These are phyloP conservation scores for Rhizomucor pusillus DNA, from an alignment of 371 early-diverging fungal species.

Conservation along the genomic window DNA sequence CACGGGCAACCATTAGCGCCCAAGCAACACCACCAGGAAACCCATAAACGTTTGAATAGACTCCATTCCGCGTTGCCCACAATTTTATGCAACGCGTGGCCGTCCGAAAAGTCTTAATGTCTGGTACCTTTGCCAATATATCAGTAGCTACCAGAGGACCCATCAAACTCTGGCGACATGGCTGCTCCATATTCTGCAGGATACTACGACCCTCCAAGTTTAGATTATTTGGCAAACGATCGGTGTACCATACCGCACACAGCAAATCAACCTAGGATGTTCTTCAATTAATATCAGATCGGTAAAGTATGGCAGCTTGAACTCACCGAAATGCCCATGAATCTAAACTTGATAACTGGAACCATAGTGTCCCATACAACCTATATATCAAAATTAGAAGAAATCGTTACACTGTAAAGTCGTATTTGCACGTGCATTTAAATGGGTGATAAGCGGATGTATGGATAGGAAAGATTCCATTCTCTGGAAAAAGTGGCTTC, in stretches of 20 bases:
- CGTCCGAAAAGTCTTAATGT: constrained; percentile 85
- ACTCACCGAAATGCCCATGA: constrained; percentile 84
- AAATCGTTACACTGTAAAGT: neutral
- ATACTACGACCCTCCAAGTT: constrained; percentile 87
- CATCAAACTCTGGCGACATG: constrained; percentile 92
- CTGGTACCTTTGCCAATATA: constrained; percentile 94
- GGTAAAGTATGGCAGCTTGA: neutral
- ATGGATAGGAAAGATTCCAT: constrained; percentile 88
- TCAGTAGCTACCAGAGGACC: constrained; percentile 99
- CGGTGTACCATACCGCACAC: constrained; percentile 84
- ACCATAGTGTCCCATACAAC: constrained; percentile 55
- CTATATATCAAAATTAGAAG: neutral
- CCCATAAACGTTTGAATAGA: constrained; percentile 98
- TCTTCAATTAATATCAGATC: neutral
- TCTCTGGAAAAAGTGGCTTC: constrained; percentile 94
- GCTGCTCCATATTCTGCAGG: constrained; percentile 91
- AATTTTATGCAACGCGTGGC: constrained; percentile 96
- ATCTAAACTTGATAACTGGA: constrained; percentile 96
- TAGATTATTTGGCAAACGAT: constrained; percentile 83
- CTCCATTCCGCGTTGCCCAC: constrained; percentile 96
- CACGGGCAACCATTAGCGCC: constrained; percentile 97
- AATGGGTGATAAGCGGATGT: constrained; percentile 83
- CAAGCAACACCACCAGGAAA: constrained; percentile 99
- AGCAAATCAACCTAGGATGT: constrained; percentile 90
- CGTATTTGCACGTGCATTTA: constrained; percentile 58